Evolutionary conservation across 306 rosid genomes (phyloP), one percentile per base, ranked within the genome.

Genomic region (Acacia crassicarpa): DNA sequence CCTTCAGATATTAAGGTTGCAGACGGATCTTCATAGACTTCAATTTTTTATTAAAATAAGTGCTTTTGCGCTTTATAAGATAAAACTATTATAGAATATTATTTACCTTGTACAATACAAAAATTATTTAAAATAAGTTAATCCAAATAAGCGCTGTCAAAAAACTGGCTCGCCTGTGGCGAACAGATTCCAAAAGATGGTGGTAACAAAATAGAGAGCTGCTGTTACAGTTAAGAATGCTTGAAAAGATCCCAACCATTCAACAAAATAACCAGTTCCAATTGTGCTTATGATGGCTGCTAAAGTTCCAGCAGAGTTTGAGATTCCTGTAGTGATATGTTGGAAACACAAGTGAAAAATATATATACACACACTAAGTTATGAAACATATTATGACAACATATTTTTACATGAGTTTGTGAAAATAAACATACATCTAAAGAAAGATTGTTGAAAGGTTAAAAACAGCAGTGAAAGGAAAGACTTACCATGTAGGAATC

Each of bases 261-360:
- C 91, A 4, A 95, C 97, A 85, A 93, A 95, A 78, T 91, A 95
- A 30, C 99, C 99, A 27, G 98, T 90, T 84, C 99, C 99, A 67
- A 95, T 88, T 84, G 99, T 93, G 91, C 99, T 91, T 81, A 95
- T 41, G 67, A 93, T 95, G n/a, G 98, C 99, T 61, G 97, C 99
- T 67, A 91, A 68, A 71, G 99, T 93, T 81, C 99, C 97, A 2
- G 90, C 91, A 46, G 93, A 89, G 86, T 93, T 95, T 59, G 97
- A 87, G 58, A 95, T 89, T 54, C 99, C 98, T 95, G 93, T 49
- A 76, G 45, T 13, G 67, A 44, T 67, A 32, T 38, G 13, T 53
- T n/a, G 4, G 27, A 7, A 19, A n/a, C 61, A 6, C 27, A 8
- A 56, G 62, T 53, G 11, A 51, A 51, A 51, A 51, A 14, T 0